Conservation (phyloP, 2,329 filamentous ascomycete genomes). For the Pseudonectria buxi region DNA sequence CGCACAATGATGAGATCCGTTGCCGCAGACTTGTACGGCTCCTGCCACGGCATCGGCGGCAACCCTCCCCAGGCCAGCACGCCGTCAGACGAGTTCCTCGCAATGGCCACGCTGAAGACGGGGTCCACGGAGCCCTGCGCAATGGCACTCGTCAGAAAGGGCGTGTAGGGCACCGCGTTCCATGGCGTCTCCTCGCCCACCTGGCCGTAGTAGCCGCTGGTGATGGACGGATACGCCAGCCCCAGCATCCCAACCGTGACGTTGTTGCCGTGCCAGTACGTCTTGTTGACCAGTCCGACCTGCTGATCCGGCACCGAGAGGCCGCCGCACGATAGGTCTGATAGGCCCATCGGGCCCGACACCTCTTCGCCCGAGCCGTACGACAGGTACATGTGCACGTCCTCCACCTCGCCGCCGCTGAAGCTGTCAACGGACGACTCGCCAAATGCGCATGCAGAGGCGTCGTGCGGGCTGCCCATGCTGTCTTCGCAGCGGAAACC, state of each 20-base stretch:
- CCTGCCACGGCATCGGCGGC: slow-evolving; percentile 30
- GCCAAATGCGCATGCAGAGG: slow-evolving; percentile 36
- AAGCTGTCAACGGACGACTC: slow-evolving; percentile 33
- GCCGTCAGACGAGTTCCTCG: slow-evolving; percentile 39
- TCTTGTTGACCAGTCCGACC: slow-evolving; percentile 42
- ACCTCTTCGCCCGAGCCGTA: slow-evolving; percentile 45
- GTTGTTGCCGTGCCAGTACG: slow-evolving; percentile 47
- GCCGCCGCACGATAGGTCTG: slow-evolving; percentile 40
- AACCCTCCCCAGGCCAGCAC: slow-evolving; percentile 42
- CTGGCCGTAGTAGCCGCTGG: slow-evolving; percentile 39
- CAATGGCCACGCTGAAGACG: slow-evolving; percentile 42
- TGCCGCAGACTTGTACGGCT: slow-evolving; percentile 20
- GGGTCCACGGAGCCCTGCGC: slow-evolving; percentile 38
- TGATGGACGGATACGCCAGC: slow-evolving; percentile 44
- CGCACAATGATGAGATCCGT: slow-evolving; percentile 42
- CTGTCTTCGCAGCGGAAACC: slow-evolving; percentile 37
- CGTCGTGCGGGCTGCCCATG: slow-evolving; percentile 24
- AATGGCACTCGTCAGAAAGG: slow-evolving; percentile 43
- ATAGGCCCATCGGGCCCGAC: slow-evolving; percentile 39
- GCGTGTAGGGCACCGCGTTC: slow-evolving; percentile 37
- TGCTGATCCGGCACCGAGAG: slow-evolving; percentile 39
- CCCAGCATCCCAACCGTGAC: slow-evolving; percentile 45
- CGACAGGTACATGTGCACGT: slow-evolving; percentile 39
- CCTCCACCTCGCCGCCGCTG: slow-evolving; percentile 29
- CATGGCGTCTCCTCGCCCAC: slow-evolving; percentile 31